These are phyloP conservation scores for Metschnikowia rubicola DNA, from an alignment of 805 yeast species.

Conservation along the genomic window DNA sequence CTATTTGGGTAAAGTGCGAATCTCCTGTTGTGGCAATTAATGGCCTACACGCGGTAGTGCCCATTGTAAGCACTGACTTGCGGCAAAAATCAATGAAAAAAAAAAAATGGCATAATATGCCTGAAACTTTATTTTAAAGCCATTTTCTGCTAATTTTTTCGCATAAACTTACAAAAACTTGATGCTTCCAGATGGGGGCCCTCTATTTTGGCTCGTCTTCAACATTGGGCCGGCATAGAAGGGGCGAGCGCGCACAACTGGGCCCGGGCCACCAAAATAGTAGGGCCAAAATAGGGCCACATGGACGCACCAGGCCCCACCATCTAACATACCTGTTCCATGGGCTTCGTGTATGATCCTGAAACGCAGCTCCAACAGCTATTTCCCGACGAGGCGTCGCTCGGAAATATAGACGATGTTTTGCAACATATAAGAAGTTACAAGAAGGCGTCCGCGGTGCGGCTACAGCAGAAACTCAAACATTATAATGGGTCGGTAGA, in stretches of 20 bases:
- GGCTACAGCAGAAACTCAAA: conserved; percentile 39
- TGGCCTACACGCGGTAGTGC: background rate
- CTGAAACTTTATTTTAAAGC: too few relatives aligned
- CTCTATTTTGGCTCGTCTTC: too few relatives aligned
- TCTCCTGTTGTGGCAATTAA: conserved; percentile 3
- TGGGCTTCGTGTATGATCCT: conserved; percentile 19
- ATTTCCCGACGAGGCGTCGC: conserved; percentile 16
- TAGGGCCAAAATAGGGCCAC: too few relatives aligned
- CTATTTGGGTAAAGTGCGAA: background rate
- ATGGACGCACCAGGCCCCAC: background rate
- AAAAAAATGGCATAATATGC: too few relatives aligned
- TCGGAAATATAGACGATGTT: conserved; percentile 13
- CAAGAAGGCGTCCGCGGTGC: conserved; percentile 45
- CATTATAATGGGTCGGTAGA: conserved; percentile 27
- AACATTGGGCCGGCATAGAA: too few relatives aligned
- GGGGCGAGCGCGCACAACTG: too few relatives aligned
- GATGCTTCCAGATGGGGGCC: too few relatives aligned
- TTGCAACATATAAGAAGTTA: conserved; percentile 21
- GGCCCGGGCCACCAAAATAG: too few relatives aligned
- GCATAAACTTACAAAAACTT: too few relatives aligned
- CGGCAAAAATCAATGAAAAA: background rate
- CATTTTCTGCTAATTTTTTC: too few relatives aligned
- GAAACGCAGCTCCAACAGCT: conserved; percentile 16
- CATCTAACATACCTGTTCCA: background rate
- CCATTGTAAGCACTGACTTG: background rate